These are phyloP conservation scores for Lactarius deliciosus DNA, from an alignment of 768 basidiomycete species.

Conservation along the genomic window DNA sequence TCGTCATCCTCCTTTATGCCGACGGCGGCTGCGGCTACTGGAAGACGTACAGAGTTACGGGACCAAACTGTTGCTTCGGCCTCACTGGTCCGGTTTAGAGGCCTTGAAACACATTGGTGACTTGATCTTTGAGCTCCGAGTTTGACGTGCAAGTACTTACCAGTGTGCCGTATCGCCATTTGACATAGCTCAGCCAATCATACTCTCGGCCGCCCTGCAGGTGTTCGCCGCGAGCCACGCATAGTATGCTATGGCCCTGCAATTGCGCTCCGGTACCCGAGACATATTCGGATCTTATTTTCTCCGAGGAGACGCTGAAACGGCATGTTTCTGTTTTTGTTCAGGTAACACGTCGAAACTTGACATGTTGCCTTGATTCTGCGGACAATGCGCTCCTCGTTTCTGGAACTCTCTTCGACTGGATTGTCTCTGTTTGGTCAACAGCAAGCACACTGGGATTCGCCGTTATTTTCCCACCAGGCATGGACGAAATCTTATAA, in stretches of 20 bases:
- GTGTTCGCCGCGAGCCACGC: not conserved
- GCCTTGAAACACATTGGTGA: not conserved
- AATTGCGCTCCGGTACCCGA: not conserved
- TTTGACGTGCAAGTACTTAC: not conserved
- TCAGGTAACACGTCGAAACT: not conserved
- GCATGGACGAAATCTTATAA: slow-evolving; percentile 6
- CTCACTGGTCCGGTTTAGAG: not conserved
- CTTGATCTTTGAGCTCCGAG: not conserved
- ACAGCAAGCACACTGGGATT: not conserved
- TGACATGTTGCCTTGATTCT: not conserved
- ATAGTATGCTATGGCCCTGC: not conserved
- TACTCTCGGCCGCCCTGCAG: not conserved
- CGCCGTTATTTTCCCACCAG: not conserved
- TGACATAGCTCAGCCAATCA: not conserved
- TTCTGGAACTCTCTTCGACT: not conserved
- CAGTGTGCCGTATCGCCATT: not conserved
- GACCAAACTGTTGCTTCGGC: not conserved
- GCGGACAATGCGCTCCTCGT: not conserved
- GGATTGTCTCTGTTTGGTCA: not conserved
- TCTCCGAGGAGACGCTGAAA: not conserved
- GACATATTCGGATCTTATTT: not conserved
- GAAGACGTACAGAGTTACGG: not conserved
- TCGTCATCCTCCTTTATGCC: not conserved
- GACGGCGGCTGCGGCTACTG: not conserved
- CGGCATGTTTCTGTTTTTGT: not conserved